Conservation (phyloP, 148 eudicot genomes). For the Cornus florida region DNA sequence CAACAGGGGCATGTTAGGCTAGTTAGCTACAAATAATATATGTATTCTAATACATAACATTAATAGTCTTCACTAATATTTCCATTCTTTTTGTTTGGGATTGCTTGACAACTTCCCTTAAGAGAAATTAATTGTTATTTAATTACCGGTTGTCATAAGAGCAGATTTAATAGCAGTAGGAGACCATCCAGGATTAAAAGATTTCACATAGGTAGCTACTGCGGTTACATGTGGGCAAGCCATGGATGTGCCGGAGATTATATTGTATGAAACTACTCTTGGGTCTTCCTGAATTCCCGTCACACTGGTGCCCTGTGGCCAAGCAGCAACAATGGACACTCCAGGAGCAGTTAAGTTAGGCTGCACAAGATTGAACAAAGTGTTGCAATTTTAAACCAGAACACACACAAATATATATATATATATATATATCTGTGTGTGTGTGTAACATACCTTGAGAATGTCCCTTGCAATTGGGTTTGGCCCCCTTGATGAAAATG, state of each 20-base stretch:
- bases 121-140: too few species aligned
- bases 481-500: conserved; percentile 64
- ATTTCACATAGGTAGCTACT: conserved; percentile 35
- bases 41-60: too few species aligned
- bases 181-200: conserved; percentile 41
- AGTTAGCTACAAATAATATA: too few species aligned
- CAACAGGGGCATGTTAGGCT: too few species aligned
- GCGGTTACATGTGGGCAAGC: conserved; percentile 19
- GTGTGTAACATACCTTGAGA: conserved; percentile 54
- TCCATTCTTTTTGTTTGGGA: too few species aligned
- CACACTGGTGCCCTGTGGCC: conserved; percentile 11
- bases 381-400: too few species aligned
- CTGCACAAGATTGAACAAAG: conserved; percentile 13
- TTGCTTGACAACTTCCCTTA: too few species aligned
- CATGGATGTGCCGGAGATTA: not conserved
- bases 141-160: conserved; percentile 38
- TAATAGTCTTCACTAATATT: too few species aligned
- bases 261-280: not conserved
- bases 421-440: too few species aligned
- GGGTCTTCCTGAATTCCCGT: too few species aligned
- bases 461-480: conserved; percentile 42
- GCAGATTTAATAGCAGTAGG: conserved; percentile 40
- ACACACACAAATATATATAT: too few species aligned
- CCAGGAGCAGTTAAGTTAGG: conserved; percentile 72
- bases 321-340: conserved; percentile 61